phyloP scores from a whole-genome alignment of 139 green algal species.

The Chlamydomonas eustigma region DNA sequence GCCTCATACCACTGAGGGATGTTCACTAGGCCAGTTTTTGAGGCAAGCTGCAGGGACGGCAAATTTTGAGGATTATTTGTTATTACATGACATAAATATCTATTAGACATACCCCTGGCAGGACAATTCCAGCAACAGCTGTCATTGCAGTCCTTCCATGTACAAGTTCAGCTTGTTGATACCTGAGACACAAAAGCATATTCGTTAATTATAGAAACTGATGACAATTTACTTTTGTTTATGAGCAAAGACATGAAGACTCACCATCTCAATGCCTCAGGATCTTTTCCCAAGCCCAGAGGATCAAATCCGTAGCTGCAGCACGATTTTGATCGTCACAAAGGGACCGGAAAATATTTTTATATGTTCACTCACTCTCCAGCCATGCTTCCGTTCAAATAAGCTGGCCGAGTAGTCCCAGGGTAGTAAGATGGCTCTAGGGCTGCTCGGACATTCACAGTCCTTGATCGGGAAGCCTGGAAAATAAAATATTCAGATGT shows the following conservation, averaged over 20 bases:
- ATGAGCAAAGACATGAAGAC: not conserved
- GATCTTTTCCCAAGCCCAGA: not conserved
- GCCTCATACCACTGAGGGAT: slow-evolving; percentile 82
- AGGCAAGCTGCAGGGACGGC: slow-evolving; percentile 48
- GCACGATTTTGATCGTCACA: not conserved
- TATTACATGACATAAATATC: not conserved
- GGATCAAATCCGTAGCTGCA: slow-evolving; percentile 20
- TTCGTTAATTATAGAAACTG: not conserved
- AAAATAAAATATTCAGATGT: not conserved
- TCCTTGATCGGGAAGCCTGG: slow-evolving; percentile 1
- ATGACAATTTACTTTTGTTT: not conserved
- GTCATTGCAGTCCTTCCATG: slow-evolving; percentile 86
- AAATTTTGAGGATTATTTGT: not conserved
- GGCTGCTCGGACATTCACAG: slow-evolving; percentile 21
- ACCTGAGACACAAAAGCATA: slow-evolving; percentile 25
- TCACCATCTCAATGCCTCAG: slow-evolving; percentile 14
- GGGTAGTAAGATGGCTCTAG: not conserved
- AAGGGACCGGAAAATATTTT: too few relatives aligned
- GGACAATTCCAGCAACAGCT: slow-evolving; percentile 81
- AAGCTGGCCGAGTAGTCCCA: not conserved
- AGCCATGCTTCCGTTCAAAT: slow-evolving; percentile 3
- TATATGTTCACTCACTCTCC: slow-evolving; percentile 14
- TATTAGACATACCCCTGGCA: slow-evolving; percentile 50
- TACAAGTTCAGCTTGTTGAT: slow-evolving; percentile 82
- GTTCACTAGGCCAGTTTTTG: slow-evolving; percentile 66